Evolutionary conservation across 768 basidiomycete genomes (phyloP).

Genomic region (Rhodotorula paludigena): DNA sequence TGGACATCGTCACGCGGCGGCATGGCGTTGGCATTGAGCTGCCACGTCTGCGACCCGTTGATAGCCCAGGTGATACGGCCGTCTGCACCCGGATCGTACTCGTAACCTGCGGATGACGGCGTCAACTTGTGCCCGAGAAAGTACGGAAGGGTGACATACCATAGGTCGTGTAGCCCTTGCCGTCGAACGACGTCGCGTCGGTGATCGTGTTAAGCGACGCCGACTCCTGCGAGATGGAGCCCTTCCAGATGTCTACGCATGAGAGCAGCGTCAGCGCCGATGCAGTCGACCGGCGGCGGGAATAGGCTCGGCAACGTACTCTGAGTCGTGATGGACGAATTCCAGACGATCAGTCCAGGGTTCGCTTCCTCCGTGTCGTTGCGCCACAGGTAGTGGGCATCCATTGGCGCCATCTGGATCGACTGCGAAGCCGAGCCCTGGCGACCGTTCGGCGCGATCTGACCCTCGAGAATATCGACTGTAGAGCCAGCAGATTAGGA

Average conservation of each 20-base stretch:
- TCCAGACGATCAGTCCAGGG: slow-evolving; percentile 56
- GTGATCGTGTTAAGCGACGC: slow-evolving; percentile 35
- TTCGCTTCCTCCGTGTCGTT: slow-evolving; percentile 47
- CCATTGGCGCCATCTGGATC: slow-evolving; percentile 55
- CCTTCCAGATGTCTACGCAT: slow-evolving; percentile 30
- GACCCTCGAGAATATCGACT: slow-evolving; percentile 66
- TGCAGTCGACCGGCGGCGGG: rapidly evolving
- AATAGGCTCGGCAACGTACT: not conserved
- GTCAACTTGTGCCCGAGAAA: not conserved
- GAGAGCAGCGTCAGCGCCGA: not conserved
- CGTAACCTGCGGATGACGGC: slow-evolving; percentile 36
- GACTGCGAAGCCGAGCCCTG: slow-evolving; percentile 69
- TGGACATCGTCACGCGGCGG: slow-evolving; percentile 59
- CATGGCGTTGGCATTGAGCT: slow-evolving; percentile 60
- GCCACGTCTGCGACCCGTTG: slow-evolving; percentile 66
- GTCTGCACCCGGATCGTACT: slow-evolving; percentile 46
- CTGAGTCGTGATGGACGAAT: slow-evolving; percentile 45
- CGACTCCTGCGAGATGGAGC: slow-evolving; percentile 32
- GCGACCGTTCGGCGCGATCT: slow-evolving; percentile 55
- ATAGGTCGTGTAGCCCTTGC: slow-evolving; percentile 30
- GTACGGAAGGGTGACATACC: not conserved
- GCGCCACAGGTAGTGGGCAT: slow-evolving; percentile 62
- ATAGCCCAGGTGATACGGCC: slow-evolving; percentile 83
- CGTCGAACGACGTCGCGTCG: slow-evolving; percentile 32
- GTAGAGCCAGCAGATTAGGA: not conserved